Conservation (phyloP, 1,284 basidiomycete species). For the Sutorius eximius region DNA sequence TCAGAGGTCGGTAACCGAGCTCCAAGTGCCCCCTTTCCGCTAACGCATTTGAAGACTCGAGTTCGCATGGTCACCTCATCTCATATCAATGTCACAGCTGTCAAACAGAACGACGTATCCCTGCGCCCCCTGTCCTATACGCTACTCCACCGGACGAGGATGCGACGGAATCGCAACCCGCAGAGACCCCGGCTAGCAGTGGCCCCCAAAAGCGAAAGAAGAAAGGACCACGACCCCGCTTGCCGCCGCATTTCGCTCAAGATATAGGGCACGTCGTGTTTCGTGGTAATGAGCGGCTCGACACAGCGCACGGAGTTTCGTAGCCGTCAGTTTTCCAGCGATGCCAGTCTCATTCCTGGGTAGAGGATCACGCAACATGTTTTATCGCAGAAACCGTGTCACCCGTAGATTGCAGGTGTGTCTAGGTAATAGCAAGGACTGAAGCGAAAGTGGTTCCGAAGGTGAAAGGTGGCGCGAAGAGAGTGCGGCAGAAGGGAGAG, state of each 20-base stretch:
- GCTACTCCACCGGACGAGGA: not conserved
- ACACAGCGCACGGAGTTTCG: not conserved
- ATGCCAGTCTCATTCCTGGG: not conserved
- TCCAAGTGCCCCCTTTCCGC: not conserved
- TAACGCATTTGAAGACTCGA: constrained; percentile 37
- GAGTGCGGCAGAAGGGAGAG: not conserved
- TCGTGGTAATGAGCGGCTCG: constrained; percentile 51
- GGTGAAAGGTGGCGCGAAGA: constrained; percentile 5
- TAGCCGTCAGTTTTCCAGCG: not conserved
- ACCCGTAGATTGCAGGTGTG: not conserved
- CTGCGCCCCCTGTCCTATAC: constrained; percentile 50
- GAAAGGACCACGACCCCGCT: constrained; percentile 32
- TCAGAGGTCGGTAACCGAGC: constrained; percentile 51
- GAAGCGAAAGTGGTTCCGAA: not conserved
- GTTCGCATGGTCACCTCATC: constrained; percentile 52
- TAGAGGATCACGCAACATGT: not conserved
- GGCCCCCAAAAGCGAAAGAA: constrained; percentile 17
- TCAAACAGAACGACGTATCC: constrained; percentile 53
- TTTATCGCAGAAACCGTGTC: not conserved
- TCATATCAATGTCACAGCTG: constrained; percentile 59
- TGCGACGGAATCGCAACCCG: not conserved
- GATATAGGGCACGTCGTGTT: constrained; percentile 63
- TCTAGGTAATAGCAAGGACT: not conserved
- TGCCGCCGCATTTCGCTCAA: constrained; percentile 57
- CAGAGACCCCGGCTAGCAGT: not conserved